These are phyloP conservation scores for Cryptococcus sp. DNA, from an alignment of 1,284 basidiomycete genomes.

Conservation along the genomic window DNA sequence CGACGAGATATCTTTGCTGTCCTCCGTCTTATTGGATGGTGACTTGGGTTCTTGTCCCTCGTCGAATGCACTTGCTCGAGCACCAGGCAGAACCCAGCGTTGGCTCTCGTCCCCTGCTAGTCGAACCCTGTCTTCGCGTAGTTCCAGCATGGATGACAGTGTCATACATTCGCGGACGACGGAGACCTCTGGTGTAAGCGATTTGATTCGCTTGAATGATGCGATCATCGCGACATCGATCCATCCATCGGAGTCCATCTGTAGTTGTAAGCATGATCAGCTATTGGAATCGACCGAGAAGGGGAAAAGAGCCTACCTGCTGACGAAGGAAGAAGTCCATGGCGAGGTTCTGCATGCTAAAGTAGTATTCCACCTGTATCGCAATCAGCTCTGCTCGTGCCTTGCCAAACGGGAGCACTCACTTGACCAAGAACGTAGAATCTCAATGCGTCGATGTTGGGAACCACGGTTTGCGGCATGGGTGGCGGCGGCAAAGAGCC, in stretches of 20 bases:
- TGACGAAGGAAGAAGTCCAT: conserved; percentile 78
- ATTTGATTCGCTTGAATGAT: conserved; percentile 80
- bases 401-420: conserved; percentile 14
- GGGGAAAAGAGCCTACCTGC: conserved; percentile 57
- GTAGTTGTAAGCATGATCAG: neutral
- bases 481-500: conserved; percentile 57
- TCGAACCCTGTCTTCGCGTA: conserved; percentile 67
- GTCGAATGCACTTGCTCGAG: conserved; percentile 47
- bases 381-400: neutral
- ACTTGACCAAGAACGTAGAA: conserved; percentile 68
- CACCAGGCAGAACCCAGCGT: conserved; percentile 71
- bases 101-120: conserved; percentile 64
- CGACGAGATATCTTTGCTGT: conserved; percentile 2
- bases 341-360: conserved; percentile 81
- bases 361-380: conserved; percentile 76
- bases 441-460: conserved; percentile 64
- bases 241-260: conserved; percentile 92
- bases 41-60: conserved; percentile 14
- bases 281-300: neutral
- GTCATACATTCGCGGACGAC: conserved; percentile 72
- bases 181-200: conserved; percentile 66
- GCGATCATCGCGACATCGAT: conserved; percentile 76
- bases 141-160: conserved; percentile 70
- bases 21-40: conserved; percentile 5
- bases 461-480: conserved; percentile 59